These are phyloP conservation scores for Monascus ruber DNA, from an alignment of 2,329 filamentous ascomycete genomes.

Conservation along the genomic window DNA sequence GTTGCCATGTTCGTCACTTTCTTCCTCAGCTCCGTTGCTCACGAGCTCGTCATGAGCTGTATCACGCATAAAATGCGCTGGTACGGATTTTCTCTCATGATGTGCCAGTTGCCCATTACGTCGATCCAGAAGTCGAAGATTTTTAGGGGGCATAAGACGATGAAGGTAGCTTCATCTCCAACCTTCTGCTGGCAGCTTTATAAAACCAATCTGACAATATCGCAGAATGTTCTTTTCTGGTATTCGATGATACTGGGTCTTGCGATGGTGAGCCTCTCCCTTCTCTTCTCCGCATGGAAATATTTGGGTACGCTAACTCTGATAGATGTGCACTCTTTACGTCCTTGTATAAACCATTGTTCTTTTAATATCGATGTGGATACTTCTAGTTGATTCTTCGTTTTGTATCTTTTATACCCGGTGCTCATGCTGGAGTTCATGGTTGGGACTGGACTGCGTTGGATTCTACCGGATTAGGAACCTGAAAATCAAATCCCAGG, in stretches of 20 bases:
- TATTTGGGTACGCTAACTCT: conserved; percentile 2
- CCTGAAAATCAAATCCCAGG: too few species aligned
- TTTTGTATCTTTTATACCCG: too few species aligned
- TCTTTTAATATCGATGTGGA: too few species aligned
- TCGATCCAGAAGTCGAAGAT: conserved; percentile 71
- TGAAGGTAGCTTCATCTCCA: conserved; percentile 47
- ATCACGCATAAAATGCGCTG: conserved; percentile 94
- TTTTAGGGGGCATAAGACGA: conserved; percentile 60
- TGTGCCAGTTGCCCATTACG: conserved; percentile 94
- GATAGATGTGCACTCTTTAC: conserved; percentile 49
- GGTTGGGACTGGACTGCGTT: too few species aligned
- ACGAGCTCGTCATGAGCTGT: conserved; percentile 94
- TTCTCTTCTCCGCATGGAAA: conserved; percentile 9
- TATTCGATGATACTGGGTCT: conserved; percentile 80
- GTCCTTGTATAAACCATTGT: conserved; percentile 38
- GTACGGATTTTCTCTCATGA: conserved; percentile 89
- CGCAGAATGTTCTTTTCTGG: conserved; percentile 73
- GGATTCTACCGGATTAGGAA: too few species aligned
- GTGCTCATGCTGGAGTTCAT: too few species aligned
- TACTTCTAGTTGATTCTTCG: too few species aligned
- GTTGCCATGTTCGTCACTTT: conserved; percentile 85
- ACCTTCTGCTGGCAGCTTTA: not conserved
- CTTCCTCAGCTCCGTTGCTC: conserved; percentile 74
- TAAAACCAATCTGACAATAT: not conserved
- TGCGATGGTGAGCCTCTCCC: conserved; percentile 51